Evolutionary conservation across 2,329 filamentous ascomycete genomes (phyloP).

Genomic region (Fusarium camptoceras): DNA sequence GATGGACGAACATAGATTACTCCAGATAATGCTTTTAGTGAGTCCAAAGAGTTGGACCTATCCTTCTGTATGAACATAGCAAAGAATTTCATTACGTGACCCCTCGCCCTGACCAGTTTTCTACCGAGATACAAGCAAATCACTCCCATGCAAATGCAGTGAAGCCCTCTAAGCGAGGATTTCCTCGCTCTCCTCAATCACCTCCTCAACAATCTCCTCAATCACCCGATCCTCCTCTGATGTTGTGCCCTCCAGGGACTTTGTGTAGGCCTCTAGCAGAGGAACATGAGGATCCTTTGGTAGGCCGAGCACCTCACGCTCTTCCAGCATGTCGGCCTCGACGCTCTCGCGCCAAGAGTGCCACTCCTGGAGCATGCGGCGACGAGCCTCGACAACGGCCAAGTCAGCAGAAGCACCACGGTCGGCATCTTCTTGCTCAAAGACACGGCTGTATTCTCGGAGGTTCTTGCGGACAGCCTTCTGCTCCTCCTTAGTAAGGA

Average conservation of each 20-base stretch:
- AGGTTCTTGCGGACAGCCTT: constrained; percentile 98
- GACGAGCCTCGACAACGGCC: constrained; percentile 89
- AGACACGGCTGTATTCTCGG: constrained; percentile 92
- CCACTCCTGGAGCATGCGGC: constrained; percentile 89
- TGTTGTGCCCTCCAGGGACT: constrained; percentile 62
- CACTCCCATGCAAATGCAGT: constrained; percentile 48
- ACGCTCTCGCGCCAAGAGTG: constrained; percentile 81
- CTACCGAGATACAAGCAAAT: constrained; percentile 51
- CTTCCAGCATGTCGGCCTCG: constrained; percentile 77
- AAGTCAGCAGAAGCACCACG: constrained; percentile 94
- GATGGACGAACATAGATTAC: constrained; percentile 31
- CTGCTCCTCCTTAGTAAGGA: constrained; percentile 96
- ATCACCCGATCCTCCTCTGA: constrained; percentile 81
- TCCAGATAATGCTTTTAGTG: constrained; percentile 41
- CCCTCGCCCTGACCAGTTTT: constrained; percentile 50
- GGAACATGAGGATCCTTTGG: constrained; percentile 73
- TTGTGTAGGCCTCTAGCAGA: constrained; percentile 68
- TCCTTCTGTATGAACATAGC: constrained; percentile 40
- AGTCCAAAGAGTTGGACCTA: constrained; percentile 37
- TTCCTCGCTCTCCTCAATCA: constrained; percentile 87
- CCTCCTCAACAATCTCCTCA: constrained; percentile 90
- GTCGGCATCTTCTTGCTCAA: constrained; percentile 94
- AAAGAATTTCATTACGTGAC: constrained; percentile 52
- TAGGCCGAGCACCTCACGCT: constrained; percentile 75
- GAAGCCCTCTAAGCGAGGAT: constrained; percentile 57